Evolutionary conservation across 208 protist genomes (phyloP).

Genomic region (Angomonas ambiguus): DNA sequence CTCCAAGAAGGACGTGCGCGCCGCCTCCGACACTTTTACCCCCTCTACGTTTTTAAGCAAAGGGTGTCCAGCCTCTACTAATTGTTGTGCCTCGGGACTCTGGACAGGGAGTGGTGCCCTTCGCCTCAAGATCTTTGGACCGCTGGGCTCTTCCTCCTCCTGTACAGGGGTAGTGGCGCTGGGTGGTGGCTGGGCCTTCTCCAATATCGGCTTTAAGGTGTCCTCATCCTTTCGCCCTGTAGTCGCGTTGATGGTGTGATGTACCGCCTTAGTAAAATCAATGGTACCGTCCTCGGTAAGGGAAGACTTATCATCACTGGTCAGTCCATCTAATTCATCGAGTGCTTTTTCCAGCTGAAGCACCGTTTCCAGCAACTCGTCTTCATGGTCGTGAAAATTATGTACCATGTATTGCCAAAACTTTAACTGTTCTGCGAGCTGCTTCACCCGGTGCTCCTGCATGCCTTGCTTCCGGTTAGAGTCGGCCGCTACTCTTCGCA

Average conservation of each 20-base stretch:
- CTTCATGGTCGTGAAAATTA: conserved; percentile 91
- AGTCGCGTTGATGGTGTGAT: conserved; percentile 12
- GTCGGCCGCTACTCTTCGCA: conserved; percentile 84
- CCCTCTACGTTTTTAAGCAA: conserved; percentile 47
- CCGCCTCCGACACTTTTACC: conserved; percentile 59
- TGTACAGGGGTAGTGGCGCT: not conserved
- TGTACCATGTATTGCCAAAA: conserved; percentile 93
- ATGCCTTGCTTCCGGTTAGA: conserved; percentile 84
- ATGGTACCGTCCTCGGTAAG: conserved; percentile 75
- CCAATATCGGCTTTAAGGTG: not conserved
- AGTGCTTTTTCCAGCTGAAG: conserved; percentile 56
- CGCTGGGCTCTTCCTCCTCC: conserved; percentile 2
- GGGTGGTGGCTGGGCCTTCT: not conserved
- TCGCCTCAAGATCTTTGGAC: conserved; percentile 69
- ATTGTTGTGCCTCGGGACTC: conserved; percentile 51
- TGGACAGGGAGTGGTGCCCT: conserved; percentile 56
- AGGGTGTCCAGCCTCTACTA: conserved; percentile 77
- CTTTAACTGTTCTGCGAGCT: conserved; percentile 87
- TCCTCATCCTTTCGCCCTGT: conserved; percentile 2
- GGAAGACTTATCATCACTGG: conserved; percentile 33
- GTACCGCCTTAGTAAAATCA: conserved; percentile 60
- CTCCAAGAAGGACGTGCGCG: conserved; percentile 69
- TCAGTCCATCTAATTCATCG: conserved; percentile 78
- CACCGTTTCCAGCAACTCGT: conserved; percentile 74
- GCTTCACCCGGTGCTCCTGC: conserved; percentile 80